Base-by-base conservation (phyloP, 176 grass and related monocot genomes). In the Typha latifolia region DNA sequence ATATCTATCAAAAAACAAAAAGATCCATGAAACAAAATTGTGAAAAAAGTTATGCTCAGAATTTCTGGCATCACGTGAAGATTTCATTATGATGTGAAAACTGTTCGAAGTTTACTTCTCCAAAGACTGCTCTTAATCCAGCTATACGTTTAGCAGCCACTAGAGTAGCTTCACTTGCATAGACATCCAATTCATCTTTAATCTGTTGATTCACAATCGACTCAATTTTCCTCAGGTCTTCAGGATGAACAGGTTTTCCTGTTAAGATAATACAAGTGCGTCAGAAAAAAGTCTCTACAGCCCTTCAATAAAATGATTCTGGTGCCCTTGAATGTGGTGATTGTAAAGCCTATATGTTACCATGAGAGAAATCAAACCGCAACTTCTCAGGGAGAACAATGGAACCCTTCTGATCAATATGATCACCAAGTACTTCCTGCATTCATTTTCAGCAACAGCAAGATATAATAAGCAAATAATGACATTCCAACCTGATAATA, bases 341-440 rank as follows among this genome's bases (percentile, higher is more conserved):
- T 70, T 52, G 9, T 29, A 70, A 29, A 26, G 51, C n/a, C 70
- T 50, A 14, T 59, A 59, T n/a, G n/a, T 68, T 91, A 99, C 94
- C 94, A 81, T 99, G 94, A 51, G 94, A 99, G 70, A 99, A 99
- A 87, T 99, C 94, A 82, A 87, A 99, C 78, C 89, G 80, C 68
- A 99, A 75, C 63, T 99, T 99, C 64, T 99, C 89, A 19, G 94
- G 94, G 68, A 93, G 89, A 78, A 99, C 94, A 71, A 93, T 99
- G 61, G 94, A 99, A 78, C 94, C 94, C 80, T 99, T 99, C 74
- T 99, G 89, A 76, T 93, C 89, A 81, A 99, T 69, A 82, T 99
- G 94, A 79, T 87, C 89, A 62, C 94, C 94, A 81, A 99, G 94
- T 72, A 99, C 86, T 86, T 93, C 89, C 89, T 99, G 72, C 32